phyloP scores from a whole-genome alignment of 179 eudicot species.

The Actinidia polygama region DNA sequence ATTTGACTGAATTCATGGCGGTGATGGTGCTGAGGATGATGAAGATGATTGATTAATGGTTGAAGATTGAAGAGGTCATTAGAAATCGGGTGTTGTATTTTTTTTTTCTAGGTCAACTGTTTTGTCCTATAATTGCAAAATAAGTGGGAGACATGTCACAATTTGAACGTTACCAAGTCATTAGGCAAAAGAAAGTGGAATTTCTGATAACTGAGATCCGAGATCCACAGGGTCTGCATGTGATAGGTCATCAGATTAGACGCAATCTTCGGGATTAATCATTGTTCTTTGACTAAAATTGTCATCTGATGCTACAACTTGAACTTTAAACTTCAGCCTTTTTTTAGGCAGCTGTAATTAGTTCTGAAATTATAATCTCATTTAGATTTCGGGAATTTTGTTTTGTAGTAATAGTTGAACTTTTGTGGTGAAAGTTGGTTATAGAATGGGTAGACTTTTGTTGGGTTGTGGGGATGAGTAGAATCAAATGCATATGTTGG shows the following conservation, averaged over 20 bases:
- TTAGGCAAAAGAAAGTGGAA: not conserved
- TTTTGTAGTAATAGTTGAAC: not conserved
- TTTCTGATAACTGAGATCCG: not conserved
- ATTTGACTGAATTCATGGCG: not conserved
- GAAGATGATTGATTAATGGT: not conserved
- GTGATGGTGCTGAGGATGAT: not conserved
- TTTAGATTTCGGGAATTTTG: not conserved
- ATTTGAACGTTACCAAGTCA: not conserved
- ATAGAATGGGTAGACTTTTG: not conserved
- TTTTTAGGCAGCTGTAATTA: not conserved
- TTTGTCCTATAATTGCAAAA: not conserved
- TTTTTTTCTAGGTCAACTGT: not conserved
- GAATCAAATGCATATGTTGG: not conserved
- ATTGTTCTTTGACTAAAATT: not conserved
- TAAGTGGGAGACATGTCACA: not conserved
- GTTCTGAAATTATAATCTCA: not conserved
- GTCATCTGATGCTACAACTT: not conserved
- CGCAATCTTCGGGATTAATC: not conserved
- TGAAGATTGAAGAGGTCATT: not conserved
- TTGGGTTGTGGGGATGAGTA: not conserved
- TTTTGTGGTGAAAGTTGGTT: not conserved
- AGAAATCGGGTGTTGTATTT: constrained; percentile 8
- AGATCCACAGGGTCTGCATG: not conserved
- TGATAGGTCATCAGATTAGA: not conserved
- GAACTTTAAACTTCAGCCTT: not conserved